Conservation (phyloP, 805 yeast species). For the Kodamaea neixiangensis region DNA sequence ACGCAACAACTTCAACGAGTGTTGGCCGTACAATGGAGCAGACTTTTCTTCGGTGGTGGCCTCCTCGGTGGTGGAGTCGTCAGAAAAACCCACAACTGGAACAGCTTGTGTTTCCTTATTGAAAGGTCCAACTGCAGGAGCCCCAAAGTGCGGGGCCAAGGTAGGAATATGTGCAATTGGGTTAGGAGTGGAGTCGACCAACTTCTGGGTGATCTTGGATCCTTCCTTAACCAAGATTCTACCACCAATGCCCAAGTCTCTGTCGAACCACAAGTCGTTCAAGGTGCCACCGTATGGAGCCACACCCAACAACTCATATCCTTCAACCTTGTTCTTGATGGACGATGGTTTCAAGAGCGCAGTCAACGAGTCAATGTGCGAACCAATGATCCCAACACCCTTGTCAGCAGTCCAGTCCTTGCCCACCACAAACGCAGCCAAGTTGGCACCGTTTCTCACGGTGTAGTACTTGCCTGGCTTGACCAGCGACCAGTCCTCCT, state of each 20-base stretch:
- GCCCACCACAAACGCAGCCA: slow-evolving; percentile 74
- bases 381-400: slow-evolving; percentile 70
- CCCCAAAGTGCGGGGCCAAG: slow-evolving; percentile 86
- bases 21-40: slow-evolving; percentile 70
- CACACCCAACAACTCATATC: slow-evolving; percentile 76
- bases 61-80: slow-evolving; percentile 18
- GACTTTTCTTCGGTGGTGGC: slow-evolving; percentile 60
- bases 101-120: slow-evolving; percentile 76
- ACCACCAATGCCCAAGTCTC: slow-evolving; percentile 87
- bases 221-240: slow-evolving; percentile 54
- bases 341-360: slow-evolving; percentile 73
- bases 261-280: slow-evolving; percentile 71
- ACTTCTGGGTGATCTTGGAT: slow-evolving; percentile 40
- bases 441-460: slow-evolving; percentile 63
- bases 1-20: slow-evolving; percentile 66
- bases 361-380: slow-evolving; percentile 76
- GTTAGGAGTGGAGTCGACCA: slow-evolving; percentile 60
- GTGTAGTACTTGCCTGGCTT: slow-evolving; percentile 65
- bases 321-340: slow-evolving; percentile 60
- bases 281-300: slow-evolving; percentile 83
- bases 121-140: slow-evolving; percentile 65
- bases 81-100: slow-evolving; percentile 70
- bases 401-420: slow-evolving; percentile 60
- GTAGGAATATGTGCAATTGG: slow-evolving; percentile 83
- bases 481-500: slow-evolving; percentile 49